These are phyloP conservation scores for Macrocystidia cucumis DNA, from an alignment of 1,284 basidiomycete species.

Conservation along the genomic window DNA sequence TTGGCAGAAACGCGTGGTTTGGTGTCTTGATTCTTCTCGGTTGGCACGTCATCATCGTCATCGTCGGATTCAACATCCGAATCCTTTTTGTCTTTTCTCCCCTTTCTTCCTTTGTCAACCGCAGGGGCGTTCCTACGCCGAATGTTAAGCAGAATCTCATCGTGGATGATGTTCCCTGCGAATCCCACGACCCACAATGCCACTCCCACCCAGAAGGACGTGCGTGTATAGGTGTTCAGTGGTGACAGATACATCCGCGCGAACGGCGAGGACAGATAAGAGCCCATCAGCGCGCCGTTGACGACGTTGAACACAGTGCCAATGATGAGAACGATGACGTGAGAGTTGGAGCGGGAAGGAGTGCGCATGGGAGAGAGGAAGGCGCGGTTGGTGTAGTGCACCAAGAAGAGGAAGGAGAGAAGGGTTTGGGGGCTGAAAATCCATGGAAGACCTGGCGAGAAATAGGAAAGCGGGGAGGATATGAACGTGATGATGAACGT, in stretches of 20 bases:
- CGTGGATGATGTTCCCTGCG: constrained; percentile 77
- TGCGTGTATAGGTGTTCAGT: constrained; percentile 22
- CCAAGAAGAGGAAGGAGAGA: constrained; percentile 54
- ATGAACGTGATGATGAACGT: constrained; percentile 46
- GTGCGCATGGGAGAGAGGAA: constrained; percentile 78
- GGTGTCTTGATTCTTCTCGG: no score
- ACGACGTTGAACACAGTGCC: constrained; percentile 64
- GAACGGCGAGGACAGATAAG: constrained; percentile 54
- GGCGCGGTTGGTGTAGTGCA: constrained; percentile 83
- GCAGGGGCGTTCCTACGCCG: constrained; percentile 36
- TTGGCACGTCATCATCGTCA: no score
- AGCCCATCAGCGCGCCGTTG: constrained; percentile 68
- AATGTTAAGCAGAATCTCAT: constrained; percentile 77
- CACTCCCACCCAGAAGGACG: constrained; percentile 57
- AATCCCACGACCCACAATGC: constrained; percentile 66
- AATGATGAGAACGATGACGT: constrained; percentile 55
- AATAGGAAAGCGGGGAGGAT: constrained; percentile 33
- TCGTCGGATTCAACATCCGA: constrained; percentile 11
- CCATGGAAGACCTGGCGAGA: constrained; percentile 17
- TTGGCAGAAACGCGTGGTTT: no score
- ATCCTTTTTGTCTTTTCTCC: constrained; percentile 14
- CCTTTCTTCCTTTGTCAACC: constrained; percentile 18
- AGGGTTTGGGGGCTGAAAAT: constrained; percentile 36
- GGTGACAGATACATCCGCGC: constrained; percentile 32
- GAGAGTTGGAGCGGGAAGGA: constrained; percentile 73